A percentile compares a stretch with the other conserved stretches of the same genome.
These are phyloP conservation scores for Penicillium cinerascens DNA, from an alignment of 495 filamentous ascomycete genomes.

Conservation along the genomic window DNA sequence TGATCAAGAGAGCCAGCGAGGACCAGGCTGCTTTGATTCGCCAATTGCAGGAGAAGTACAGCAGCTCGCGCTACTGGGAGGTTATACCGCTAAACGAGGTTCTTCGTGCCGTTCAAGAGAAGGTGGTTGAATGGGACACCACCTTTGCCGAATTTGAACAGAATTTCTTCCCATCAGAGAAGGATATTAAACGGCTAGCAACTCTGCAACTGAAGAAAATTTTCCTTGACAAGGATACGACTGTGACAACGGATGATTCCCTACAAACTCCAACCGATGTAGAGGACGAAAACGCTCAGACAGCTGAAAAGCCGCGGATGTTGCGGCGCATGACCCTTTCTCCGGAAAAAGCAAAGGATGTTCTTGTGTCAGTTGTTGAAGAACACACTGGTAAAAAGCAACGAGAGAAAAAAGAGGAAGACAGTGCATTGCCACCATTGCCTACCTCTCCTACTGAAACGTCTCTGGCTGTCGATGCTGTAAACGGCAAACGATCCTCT, in stretches of 20 bases:
- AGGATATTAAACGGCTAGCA: slow-evolving; percentile 90
- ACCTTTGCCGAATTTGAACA: slow-evolving; percentile 86
- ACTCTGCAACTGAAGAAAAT: slow-evolving; percentile 91
- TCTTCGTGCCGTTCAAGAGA: slow-evolving; percentile 84
- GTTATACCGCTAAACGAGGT: slow-evolving; percentile 88
- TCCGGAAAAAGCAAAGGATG: slow-evolving; percentile 65
- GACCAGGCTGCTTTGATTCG: slow-evolving; percentile 69
- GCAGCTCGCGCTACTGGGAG: slow-evolving; percentile 91
- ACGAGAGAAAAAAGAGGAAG: slow-evolving; percentile 19
- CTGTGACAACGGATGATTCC: slow-evolving; percentile 52
- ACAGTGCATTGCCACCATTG: slow-evolving; percentile 12
- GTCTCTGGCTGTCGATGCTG: slow-evolving; percentile 12
- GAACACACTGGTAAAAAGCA: slow-evolving; percentile 52
- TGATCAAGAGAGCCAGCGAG: slow-evolving; percentile 72
- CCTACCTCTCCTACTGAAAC: slow-evolving; percentile 9
- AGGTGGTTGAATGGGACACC: slow-evolving; percentile 89
- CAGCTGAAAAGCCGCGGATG: slow-evolving; percentile 29
- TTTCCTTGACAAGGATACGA: slow-evolving; percentile 81
- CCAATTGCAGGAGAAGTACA: slow-evolving; percentile 85
- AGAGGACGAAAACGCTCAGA: slow-evolving; percentile 45
- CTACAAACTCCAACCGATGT: slow-evolving; percentile 55
- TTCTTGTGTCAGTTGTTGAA: slow-evolving; percentile 66
- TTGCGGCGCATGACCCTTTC: slow-evolving; percentile 54
- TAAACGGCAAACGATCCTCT: slow-evolving; percentile 12
- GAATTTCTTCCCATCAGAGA: slow-evolving; percentile 94